Evolutionary conservation across 768 basidiomycete genomes (phyloP), one percentile per base, ranked within the genome.

Genomic region (Hebeloma cylindrosporum): DNA sequence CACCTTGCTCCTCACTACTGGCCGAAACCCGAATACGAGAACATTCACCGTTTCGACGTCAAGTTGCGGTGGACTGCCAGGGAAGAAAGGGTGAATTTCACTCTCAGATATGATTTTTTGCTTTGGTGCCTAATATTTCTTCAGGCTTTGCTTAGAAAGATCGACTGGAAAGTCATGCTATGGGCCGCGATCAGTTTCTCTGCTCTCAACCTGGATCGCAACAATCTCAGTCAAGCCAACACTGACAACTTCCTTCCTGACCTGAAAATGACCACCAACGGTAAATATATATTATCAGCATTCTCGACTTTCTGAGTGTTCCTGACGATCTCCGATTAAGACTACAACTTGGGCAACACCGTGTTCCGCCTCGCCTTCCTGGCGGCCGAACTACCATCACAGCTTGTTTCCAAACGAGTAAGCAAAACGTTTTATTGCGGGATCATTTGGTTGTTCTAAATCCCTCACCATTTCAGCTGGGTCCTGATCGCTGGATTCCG

Each of bases 401-500:
- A 83, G 45, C 62, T 83, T 10, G 61, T 83, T 30, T 81, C 79
- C 1, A 84, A 84, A 60, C 68, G 74, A 9, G 72, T 82, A 31
- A 33, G 69, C 57, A n/a, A n/a, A n/a, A n/a, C n/a, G n/a, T 17
- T 16, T 7, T 31, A n/a, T 1, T 26, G 17, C 14, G 9, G 1
- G 4, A 18, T 28, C 6, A 13, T 10, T 35, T 33, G 10, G n/a
- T 21, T 28, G 6, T 28, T 10, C 1, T 17, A 8, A 14, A 23
- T 25, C 28, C 6, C 8, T 25, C 21, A 13, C 13, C 22, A 6
- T 16, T 10, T n/a, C 37, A 78, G 75, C 50, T 80, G 28, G 81
- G 82, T 2, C 80, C 81, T 3, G 82, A 84, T 59, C 72, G 77
- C 18, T 83, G 78, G 80, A 80, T 81, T 59, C 78, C 80, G 4